Percentiles rank a stretch among this genome's conserved stretches.
Evolutionary conservation across 371 early-diverging fungal species (phyloP).

Genomic region (Massospora cicadina): DNA sequence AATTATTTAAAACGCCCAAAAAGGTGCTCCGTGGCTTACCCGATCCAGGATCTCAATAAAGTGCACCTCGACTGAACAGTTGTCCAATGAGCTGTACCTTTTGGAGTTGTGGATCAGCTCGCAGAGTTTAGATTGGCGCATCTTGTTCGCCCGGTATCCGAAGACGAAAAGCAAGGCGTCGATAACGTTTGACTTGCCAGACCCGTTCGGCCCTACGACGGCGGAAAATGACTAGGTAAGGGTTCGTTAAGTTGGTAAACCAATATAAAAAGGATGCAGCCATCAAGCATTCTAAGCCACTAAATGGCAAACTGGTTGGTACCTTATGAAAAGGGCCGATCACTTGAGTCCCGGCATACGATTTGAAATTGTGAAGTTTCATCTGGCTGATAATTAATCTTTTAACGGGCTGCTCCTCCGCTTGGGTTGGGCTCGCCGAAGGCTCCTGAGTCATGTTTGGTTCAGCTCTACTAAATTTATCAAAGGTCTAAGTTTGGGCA

Average conservation of each 20-base stretch:
- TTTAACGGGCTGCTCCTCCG: conserved; percentile 1
- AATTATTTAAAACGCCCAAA: no score
- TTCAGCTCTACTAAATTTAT: no score
- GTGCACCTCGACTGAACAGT: conserved; percentile 87
- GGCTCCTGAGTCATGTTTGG: background rate
- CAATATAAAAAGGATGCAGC: background rate
- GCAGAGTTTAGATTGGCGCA: conserved; percentile 92
- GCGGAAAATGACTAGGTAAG: conserved; percentile 52
- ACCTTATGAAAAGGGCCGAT: conserved; percentile 98
- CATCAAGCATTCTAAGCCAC: no score
- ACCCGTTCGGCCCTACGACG: conserved; percentile 98
- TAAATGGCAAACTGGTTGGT: conserved; percentile 14
- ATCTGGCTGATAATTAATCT: conserved; percentile 82
- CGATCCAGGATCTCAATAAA: conserved; percentile 78
- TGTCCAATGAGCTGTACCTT: conserved; percentile 37
- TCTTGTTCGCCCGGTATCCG: conserved; percentile 97
- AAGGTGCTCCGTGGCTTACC: conserved; percentile 21
- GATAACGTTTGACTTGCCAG: conserved; percentile 99
- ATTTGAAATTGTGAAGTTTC: conserved; percentile 90
- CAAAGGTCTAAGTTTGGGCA: no score
- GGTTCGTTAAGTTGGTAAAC: conserved; percentile 10
- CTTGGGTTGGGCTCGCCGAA: background rate
- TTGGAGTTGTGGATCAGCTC: conserved; percentile 95
- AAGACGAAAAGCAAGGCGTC: conserved; percentile 98
- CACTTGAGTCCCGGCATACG: conserved; percentile 79